Evolutionary conservation across 2,329 filamentous ascomycete species (phyloP).

Genomic region (Epichloe brachyelytri): DNA sequence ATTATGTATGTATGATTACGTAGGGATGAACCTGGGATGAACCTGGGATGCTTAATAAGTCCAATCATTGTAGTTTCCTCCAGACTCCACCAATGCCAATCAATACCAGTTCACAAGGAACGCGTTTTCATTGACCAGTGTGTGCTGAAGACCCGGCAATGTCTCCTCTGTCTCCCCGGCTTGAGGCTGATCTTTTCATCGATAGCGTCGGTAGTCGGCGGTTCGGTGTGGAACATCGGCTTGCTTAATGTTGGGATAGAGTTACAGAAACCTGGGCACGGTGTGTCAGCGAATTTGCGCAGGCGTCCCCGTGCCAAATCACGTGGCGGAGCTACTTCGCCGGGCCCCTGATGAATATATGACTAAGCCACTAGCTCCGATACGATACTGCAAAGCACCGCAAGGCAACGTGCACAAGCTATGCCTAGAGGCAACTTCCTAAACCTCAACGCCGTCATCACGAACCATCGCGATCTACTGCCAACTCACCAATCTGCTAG

Average conservation of each 20-base stretch:
- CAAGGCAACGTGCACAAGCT: conserved; percentile 3
- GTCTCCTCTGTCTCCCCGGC: no score
- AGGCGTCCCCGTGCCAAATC: neutral
- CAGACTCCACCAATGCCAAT: no score
- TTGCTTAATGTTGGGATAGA: no score
- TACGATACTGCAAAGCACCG: neutral
- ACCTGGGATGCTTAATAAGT: neutral
- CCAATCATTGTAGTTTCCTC: no score
- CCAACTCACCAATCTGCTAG: neutral
- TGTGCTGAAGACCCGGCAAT: no score
- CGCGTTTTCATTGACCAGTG: no score
- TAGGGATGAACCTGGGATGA: neutral
- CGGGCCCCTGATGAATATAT: neutral
- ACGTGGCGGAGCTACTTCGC: neutral
- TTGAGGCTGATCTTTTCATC: no score
- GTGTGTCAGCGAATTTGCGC: neutral
- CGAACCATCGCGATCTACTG: neutral
- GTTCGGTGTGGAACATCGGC: no score
- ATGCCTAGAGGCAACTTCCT: no score
- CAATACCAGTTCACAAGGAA: no score
- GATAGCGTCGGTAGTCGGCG: no score
- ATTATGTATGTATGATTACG: neutral
- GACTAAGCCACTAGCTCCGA: conserved; percentile 4
- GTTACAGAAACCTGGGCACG: no score
- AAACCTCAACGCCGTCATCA: neutral